phyloP scores from a whole-genome alignment of 2,329 filamentous ascomycete species.

The Alternaria gansuensis region DNA sequence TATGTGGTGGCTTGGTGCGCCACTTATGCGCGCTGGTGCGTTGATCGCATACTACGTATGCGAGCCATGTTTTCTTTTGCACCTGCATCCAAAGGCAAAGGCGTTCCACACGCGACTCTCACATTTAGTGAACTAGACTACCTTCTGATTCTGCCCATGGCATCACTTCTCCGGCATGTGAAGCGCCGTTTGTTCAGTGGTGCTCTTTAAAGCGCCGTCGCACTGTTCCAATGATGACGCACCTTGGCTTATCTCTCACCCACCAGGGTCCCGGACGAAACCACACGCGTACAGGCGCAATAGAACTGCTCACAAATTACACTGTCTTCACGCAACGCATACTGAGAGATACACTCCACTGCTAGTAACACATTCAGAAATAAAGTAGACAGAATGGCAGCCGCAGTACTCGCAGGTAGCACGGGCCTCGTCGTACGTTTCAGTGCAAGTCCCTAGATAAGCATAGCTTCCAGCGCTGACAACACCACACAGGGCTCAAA shows the following conservation, averaged over 20 bases:
- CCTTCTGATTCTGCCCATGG: background rate
- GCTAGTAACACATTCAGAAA: fast-evolving
- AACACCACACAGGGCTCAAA: constrained; percentile 67
- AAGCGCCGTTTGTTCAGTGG: background rate
- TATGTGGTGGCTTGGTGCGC: background rate
- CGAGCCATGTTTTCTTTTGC: no score
- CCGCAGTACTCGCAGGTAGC: constrained; percentile 67
- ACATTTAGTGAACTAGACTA: background rate
- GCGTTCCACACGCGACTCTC: background rate
- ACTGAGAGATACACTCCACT: background rate
- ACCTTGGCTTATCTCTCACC: background rate
- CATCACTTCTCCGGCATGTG: background rate
- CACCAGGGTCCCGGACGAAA: background rate
- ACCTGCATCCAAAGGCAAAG: background rate
- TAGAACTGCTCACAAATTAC: background rate
- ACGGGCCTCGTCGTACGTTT: constrained; percentile 67
- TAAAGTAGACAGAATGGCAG: constrained; percentile 52
- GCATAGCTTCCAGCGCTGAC: background rate
- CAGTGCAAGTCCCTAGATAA: background rate
- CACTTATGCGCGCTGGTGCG: background rate
- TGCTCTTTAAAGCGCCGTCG: background rate
- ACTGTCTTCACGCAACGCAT: background rate
- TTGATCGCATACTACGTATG: no score
- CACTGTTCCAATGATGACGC: background rate
- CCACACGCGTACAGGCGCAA: background rate